Evolutionary conservation across 345 rosid species (phyloP).

Genomic region (Ceriops tagal): DNA sequence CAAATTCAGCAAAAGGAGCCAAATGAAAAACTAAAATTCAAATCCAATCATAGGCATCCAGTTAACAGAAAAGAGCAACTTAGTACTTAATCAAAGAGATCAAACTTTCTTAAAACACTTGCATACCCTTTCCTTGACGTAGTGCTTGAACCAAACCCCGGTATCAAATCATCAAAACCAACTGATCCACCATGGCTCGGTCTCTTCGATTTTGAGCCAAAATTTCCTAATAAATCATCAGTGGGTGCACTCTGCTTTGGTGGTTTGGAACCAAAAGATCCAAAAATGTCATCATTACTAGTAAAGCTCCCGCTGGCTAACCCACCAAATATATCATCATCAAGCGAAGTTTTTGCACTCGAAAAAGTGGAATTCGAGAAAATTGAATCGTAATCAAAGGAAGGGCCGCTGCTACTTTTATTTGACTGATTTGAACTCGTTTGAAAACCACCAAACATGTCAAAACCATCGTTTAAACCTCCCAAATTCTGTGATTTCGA

Average conservation of each 20-base stretch:
- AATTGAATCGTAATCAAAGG: slow-evolving; percentile 49
- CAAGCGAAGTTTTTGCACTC: slow-evolving; percentile 33
- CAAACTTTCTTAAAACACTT: neutral
- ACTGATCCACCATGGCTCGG: slow-evolving; percentile 27
- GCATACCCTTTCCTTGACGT: slow-evolving; percentile 45
- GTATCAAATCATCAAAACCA: slow-evolving; percentile 62
- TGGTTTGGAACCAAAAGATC: slow-evolving; percentile 43
- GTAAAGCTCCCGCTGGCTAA: slow-evolving; percentile 32
- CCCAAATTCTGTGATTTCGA: slow-evolving; percentile 25
- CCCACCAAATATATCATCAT: slow-evolving; percentile 56
- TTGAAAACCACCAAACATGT: slow-evolving; percentile 42
- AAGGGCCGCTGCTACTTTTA: slow-evolving; percentile 24
- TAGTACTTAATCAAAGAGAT: slow-evolving; percentile 7
- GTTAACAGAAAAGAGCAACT: neutral
- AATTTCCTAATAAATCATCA: slow-evolving; percentile 65
- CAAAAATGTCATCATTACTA: slow-evolving; percentile 38
- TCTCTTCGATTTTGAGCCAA: slow-evolving; percentile 29
- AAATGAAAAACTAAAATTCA: neutral
- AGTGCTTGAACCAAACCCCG: slow-evolving; percentile 62
- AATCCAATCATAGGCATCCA: slow-evolving; percentile 1
- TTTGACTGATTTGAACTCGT: slow-evolving; percentile 26
- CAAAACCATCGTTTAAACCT: slow-evolving; percentile 42
- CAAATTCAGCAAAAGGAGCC: neutral
- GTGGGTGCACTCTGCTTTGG: slow-evolving; percentile 30
- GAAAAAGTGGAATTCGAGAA: slow-evolving; percentile 33